Evolutionary conservation across 176 grass and related monocot genomes (phyloP), one percentile per base, ranked within the genome.

Genomic region (Avena insularis): DNA sequence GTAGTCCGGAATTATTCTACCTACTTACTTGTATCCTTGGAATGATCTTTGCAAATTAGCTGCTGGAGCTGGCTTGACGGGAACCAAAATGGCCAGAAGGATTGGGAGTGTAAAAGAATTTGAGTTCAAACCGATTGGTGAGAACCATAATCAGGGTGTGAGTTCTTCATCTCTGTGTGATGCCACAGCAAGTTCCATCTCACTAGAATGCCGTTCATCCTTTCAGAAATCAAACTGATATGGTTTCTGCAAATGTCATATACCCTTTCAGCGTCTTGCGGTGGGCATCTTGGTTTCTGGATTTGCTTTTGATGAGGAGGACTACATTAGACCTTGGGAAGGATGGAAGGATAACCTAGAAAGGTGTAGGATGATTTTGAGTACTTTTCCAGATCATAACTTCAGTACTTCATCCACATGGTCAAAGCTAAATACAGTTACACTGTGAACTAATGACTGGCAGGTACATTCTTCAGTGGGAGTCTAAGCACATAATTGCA

Each of bases 61-160:
- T 86, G 92, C 96, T 90, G 96, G 96, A 71, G 96, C 96, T 92
- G 96, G 96, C 82, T 90, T 98, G 77, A 86, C 93, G 84, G 96
- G 93, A 2, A 94, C 68, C 87, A 98, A 98, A 91, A 98, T 98
- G 96, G 96, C 93, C 12, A 91, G 93, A 84, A 84, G 96, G 82
- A 95, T 92, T 67, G 93, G 92, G 49, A 90, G 77, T 74, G 85
- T 98, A 77, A 92, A 94, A 92, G 96, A 98, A 91, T 98, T 98
- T 83, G 90, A 95, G 71, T 98, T 98, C 88, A 95, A 95, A 80
- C 84, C 90, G 43, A 94, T 95, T 89, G 96, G 96, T 29, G 96
- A 92, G 40, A 98, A 95, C 11, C 93, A 98, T 81, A 98, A 92
- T 80, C 96, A 98, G 93, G 96, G 93, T 88, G 96, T 98, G 88